phyloP scores from a whole-genome alignment of 306 rosid genomes.

The Pyrus bretschneideri region DNA sequence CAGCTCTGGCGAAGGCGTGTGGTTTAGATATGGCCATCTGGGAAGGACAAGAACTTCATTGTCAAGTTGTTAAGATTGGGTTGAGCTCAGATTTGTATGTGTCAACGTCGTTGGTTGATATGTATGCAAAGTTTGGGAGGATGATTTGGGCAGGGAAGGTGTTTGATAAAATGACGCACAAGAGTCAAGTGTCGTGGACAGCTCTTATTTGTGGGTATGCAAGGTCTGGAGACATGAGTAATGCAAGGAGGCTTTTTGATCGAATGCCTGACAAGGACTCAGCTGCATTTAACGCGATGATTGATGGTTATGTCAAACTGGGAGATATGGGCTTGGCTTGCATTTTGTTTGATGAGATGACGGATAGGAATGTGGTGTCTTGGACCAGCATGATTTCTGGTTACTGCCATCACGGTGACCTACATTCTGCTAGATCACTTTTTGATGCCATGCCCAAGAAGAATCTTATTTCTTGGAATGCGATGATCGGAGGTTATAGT shows the following conservation, averaged over 20 bases:
- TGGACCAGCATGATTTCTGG: constrained; percentile 71
- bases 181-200: constrained; percentile 53
- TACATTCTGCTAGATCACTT: constrained; percentile 40
- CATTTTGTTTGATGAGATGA: constrained; percentile 48
- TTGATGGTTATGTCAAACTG: constrained; percentile 55
- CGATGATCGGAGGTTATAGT: constrained; percentile 72
- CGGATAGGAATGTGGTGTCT: constrained; percentile 44
- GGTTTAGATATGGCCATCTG: constrained; percentile 10
- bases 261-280: constrained; percentile 46
- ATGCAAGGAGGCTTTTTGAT: constrained; percentile 53
- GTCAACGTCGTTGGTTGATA: constrained; percentile 52
- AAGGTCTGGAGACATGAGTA: constrained; percentile 46
- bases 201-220: constrained; percentile 58
- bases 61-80: constrained; percentile 40
- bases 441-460: constrained; percentile 60
- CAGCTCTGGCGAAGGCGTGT: constrained; percentile 46
- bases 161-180: constrained; percentile 55
- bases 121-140: constrained; percentile 47
- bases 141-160: constrained; percentile 41
- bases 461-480: constrained; percentile 58
- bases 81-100: constrained; percentile 44
- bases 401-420: constrained; percentile 42
- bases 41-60: constrained; percentile 45
- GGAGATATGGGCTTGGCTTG: constrained; percentile 46
- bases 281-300: constrained; percentile 48